phyloP scores from a whole-genome alignment of 1,284 basidiomycete genomes.

The Termitomyces sp. region DNA sequence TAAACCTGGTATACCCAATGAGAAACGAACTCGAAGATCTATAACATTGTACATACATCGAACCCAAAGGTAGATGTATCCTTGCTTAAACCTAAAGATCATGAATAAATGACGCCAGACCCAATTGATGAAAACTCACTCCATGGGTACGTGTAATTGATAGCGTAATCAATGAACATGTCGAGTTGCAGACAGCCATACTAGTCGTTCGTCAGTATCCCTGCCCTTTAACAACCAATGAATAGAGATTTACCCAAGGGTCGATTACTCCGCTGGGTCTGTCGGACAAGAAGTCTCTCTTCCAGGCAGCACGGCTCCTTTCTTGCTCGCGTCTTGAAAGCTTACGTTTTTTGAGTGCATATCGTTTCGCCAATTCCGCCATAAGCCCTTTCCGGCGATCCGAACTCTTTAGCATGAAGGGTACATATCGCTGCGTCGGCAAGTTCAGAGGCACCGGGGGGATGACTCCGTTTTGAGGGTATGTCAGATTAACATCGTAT shows the following conservation, averaged over 20 bases:
- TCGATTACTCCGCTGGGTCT: slow-evolving; percentile 49
- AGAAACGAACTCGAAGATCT: neutral
- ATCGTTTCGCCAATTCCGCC: slow-evolving; percentile 26
- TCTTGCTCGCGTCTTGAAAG: slow-evolving; percentile 26
- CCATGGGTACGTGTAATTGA: slow-evolving; percentile 64
- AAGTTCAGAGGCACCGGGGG: slow-evolving; percentile 39
- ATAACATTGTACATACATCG: slow-evolving; percentile 27
- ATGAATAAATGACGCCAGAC: neutral
- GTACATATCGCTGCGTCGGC: slow-evolving; percentile 29
- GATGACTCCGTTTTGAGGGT: slow-evolving; percentile 57
- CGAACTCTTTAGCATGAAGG: slow-evolving; percentile 21
- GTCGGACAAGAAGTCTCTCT: slow-evolving; percentile 36
- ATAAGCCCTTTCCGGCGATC: slow-evolving; percentile 22
- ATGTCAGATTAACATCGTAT: slow-evolving; percentile 64
- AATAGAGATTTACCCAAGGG: slow-evolving; percentile 36
- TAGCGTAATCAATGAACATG: slow-evolving; percentile 53
- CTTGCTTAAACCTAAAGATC: slow-evolving; percentile 29
- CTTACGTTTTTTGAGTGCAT: slow-evolving; percentile 18
- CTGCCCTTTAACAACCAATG: neutral
- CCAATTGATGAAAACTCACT: slow-evolving; percentile 35
- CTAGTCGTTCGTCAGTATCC: slow-evolving; percentile 23
- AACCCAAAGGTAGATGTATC: slow-evolving; percentile 34
- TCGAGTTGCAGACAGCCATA: slow-evolving; percentile 55
- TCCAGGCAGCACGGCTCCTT: slow-evolving; percentile 30
- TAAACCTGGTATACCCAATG: slow-evolving; percentile 35